phyloP scores from a whole-genome alignment of 202 grass and related monocot species.

The Saccharum hybrid region DNA sequence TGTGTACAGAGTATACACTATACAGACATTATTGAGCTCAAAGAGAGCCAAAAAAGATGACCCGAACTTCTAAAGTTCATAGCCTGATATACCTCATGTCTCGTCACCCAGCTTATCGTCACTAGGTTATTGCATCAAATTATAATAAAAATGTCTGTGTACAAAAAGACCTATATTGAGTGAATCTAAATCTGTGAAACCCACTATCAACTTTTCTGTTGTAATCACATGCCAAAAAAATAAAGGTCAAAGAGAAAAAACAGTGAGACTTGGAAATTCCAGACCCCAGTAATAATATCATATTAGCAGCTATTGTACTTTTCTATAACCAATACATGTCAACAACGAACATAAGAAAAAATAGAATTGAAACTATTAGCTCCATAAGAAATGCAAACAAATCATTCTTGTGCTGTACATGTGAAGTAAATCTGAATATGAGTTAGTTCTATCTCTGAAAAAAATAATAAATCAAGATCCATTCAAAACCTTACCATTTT shows the following conservation, averaged over 20 bases:
- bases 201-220: neutral
- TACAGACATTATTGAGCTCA: neutral
- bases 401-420: neutral
- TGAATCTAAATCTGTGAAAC: neutral
- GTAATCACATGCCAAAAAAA: neutral
- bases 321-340: neutral
- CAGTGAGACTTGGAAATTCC: neutral
- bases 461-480: neutral
- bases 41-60: neutral
- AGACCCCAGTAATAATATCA: neutral
- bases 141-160: neutral
- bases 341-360: slow-evolving; percentile 9
- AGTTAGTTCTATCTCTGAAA: neutral
- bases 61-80: neutral
- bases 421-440: neutral
- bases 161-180: neutral
- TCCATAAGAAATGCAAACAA: neutral
- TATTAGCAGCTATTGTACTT: neutral
- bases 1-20: neutral
- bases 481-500: neutral
- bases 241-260: neutral
- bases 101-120: neutral
- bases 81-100: neutral
- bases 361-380: neutral
- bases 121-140: neutral